Evolutionary conservation across 768 basidiomycete species (phyloP), one percentile per base, ranked within the genome.

Genomic region (Kwoniella mangroviensis): DNA sequence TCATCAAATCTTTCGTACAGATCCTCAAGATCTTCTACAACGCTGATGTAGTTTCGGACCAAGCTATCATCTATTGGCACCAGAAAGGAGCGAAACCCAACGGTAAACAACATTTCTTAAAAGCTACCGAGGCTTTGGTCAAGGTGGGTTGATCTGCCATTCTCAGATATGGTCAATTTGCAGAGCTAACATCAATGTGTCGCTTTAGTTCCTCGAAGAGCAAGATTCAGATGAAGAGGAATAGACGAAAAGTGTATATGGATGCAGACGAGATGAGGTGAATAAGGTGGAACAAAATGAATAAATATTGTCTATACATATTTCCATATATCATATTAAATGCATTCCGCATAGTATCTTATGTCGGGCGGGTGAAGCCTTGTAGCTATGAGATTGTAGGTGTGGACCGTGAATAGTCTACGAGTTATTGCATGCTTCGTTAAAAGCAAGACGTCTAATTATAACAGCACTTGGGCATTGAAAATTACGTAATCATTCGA

Each of bases 51-150:
- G 87, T 98, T 76, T 92, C 94, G 65, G 94, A 95, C 80, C 91
- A 95, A 81, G 94, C 95, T 70, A 95, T 99, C 79, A 91, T 98
- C 69, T 98, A 97, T 84, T 99, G 96, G 96, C 87, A 93, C 84
- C 90, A 92, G 85, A 99, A 99, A 85, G 96, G 97, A 62, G 91
- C 94, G 58, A 97, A 94, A 84, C 89, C 93, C 0, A 93, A 98
- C 83, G 96, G 95, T 59, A 90, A 91, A 80, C 94, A 97, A 83
- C 92, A 94, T 83, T 98, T 99, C 87, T 85, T 98, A 75, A 95
- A 93, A 85, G 89, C 87, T 68, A 91, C 93, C 0, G 92, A 92
- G 80, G 81, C 92, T 19, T 87, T 98, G 49, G 94, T 98, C 81
- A 96, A 97, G 88, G 94, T 76, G 57, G 63, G 75, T 75, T 11